Base-by-base conservation (phyloP, 495 filamentous ascomycete species). In the Talaromyces stipitatus region DNA sequence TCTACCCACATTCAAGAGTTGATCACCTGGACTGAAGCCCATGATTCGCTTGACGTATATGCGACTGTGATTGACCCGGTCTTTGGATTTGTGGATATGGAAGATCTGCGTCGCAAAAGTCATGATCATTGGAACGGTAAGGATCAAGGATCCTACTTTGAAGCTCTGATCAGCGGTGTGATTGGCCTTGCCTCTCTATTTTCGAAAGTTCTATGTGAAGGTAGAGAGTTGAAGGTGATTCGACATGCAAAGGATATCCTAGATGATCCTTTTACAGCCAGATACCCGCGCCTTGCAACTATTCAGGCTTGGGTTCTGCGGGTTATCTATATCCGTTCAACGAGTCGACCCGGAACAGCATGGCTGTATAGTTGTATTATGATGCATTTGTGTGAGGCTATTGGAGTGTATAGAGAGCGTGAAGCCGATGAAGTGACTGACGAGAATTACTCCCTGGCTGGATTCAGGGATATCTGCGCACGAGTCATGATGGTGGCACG, bases 331-430 rank as follows among this genome's bases (percentile, higher is more conserved):
- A 59, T 76, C 1, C 62, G 76, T 4, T 61, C 61, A 7, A 75
- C 74, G 4, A 65, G 64, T 10, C 62, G 69, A 29, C 76, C 75
- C 11, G 71, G 78, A 56, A 61, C 68, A 3, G 61, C 70, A 11
- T 77, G 74, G 72, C 63, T 77, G 38, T 70, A 68, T 16, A 74
- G 67, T 26, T 72, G 72, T 52, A 75, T 59, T 7, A 57, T 68
- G 4, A 69, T 79, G 61, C 76, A 79, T 57, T 54, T 77, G 23
- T 66, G 72, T 16, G 76, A 79, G 58, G 66, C 73, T 4, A 68
- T 69, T 12, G 75, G 75, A 0, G 58, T 78, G 10, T 70, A 77
- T 53, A 66, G 65, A 50, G 70, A 74, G 14, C 50, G 64, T 7
- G 59, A 65, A 26, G 41, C 59, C 1, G 57, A 47, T 10, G 57